Conservation (phyloP, 2,329 filamentous ascomycete species). For the Proliferodiscus dingleyae region DNA sequence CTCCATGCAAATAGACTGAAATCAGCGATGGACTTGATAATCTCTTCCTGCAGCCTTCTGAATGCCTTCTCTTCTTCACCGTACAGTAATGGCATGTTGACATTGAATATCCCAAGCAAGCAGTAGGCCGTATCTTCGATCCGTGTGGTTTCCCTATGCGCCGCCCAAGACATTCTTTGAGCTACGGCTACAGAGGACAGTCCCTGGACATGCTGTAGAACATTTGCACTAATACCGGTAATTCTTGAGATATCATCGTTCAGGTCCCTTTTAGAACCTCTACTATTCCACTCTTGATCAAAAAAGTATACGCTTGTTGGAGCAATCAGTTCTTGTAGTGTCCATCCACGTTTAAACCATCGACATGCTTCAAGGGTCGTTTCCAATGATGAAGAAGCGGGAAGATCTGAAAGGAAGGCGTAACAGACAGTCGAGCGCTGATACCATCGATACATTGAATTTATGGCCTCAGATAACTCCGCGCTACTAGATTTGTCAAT, state of each 20-base stretch:
- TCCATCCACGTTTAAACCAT: conserved; percentile 15
- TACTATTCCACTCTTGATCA: neutral
- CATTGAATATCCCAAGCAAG: conserved; percentile 38
- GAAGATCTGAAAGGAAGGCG: conserved; percentile 11
- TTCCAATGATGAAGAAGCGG: neutral
- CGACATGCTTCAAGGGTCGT: neutral
- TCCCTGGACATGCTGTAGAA: neutral
- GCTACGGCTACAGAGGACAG: conserved; percentile 22
- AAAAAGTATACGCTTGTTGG: conserved; percentile 2
- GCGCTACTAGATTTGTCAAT: conserved; percentile 16
- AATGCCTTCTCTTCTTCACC: conserved; percentile 34
- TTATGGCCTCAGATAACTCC: conserved; percentile 12
- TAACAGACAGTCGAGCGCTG: conserved; percentile 7
- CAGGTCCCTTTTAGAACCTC: conserved; percentile 3
- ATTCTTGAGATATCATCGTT: neutral
- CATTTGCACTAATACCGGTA: neutral
- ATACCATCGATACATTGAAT: conserved; percentile 18
- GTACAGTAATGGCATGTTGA: conserved; percentile 42
- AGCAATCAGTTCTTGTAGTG: conserved; percentile 12
- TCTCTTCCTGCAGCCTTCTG: conserved; percentile 33
- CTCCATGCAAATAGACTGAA: conserved; percentile 32
- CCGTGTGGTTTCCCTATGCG: conserved; percentile 31
- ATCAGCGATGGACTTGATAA: conserved; percentile 29
- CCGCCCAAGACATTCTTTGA: conserved; percentile 39
- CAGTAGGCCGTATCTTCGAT: conserved; percentile 41